Percentiles rank a stretch among this genome's conserved stretches.
These are phyloP conservation scores for Syncephalastrum racemosum DNA, from an alignment of 371 early-diverging fungal species.

Conservation along the genomic window DNA sequence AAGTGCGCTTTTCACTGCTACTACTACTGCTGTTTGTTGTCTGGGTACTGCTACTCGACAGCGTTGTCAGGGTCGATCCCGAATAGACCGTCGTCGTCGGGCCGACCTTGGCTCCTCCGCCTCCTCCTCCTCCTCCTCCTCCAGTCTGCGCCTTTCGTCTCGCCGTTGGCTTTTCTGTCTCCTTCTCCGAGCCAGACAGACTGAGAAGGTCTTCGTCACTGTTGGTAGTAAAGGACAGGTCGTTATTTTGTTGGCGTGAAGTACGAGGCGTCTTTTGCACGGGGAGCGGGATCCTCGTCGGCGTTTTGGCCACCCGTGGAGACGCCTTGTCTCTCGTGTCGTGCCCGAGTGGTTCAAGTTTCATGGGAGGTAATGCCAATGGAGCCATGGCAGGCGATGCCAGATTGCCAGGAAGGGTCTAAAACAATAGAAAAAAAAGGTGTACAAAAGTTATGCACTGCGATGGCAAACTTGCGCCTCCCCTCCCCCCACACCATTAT, in stretches of 20 bases:
- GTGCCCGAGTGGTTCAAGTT: slow-evolving; percentile 39
- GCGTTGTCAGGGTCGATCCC: slow-evolving; percentile 6
- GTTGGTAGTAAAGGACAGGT: slow-evolving; percentile 8
- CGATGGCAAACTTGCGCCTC: no score
- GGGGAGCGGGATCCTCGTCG: slow-evolving; percentile 32
- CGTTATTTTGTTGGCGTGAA: slow-evolving; percentile 12
- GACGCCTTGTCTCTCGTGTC: slow-evolving; percentile 4
- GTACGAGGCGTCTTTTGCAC: slow-evolving; percentile 20
- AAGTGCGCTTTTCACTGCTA: no score
- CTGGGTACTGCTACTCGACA: no score
- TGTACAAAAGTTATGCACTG: no score
- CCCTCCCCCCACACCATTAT: no score
- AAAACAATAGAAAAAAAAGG: background rate
- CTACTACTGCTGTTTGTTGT: no score
- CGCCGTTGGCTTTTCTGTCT: slow-evolving; percentile 5
- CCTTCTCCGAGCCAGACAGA: slow-evolving; percentile 14
- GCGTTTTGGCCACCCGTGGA: slow-evolving; percentile 27
- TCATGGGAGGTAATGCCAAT: slow-evolving; percentile 48
- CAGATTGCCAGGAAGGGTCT: slow-evolving; percentile 51
- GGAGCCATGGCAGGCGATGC: slow-evolving; percentile 35
- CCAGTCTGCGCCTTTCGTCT: slow-evolving; percentile 1
- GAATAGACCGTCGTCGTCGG: slow-evolving; percentile 26
- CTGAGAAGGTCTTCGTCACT: slow-evolving; percentile 21
- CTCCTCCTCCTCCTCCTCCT: slow-evolving; percentile 4
- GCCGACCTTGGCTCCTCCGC: slow-evolving; percentile 18